A percentile compares a stretch with the other conserved stretches of the same genome.
These are phyloP conservation scores for Trebouxia sp. DNA, from an alignment of 139 green algal species.

Conservation along the genomic window DNA sequence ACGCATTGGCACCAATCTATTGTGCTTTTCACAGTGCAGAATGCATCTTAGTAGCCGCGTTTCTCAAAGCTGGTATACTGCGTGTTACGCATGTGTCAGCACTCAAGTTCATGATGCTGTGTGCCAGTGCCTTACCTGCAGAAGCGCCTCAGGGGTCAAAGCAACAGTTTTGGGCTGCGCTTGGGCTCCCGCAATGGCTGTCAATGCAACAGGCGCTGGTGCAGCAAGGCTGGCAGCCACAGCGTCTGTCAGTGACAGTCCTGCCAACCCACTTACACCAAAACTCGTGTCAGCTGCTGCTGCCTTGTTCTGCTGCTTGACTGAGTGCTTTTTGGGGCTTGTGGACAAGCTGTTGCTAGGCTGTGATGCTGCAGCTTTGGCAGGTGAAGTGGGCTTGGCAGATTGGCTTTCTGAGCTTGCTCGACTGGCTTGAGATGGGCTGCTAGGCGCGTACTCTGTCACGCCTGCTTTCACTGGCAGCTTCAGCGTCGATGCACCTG, in stretches of 20 bases:
- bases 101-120: too few relatives aligned
- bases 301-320: background rate
- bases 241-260: background rate
- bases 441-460: too few relatives aligned
- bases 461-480: background rate
- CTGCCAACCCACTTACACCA: background rate
- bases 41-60: too few relatives aligned
- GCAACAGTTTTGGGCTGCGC: background rate
- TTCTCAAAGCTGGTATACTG: too few relatives aligned
- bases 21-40: too few relatives aligned
- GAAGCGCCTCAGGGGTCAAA: background rate
- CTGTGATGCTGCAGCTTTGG: background rate
- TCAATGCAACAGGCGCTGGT: background rate
- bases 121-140: too few relatives aligned
- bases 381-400: background rate
- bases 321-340: background rate
- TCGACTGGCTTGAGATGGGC: too few relatives aligned
- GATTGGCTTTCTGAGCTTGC: too few relatives aligned
- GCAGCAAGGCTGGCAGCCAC: background rate
- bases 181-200: background rate
- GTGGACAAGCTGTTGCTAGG: too few relatives aligned
- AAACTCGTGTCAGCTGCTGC: too few relatives aligned
- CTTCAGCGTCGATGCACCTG: background rate
- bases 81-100: background rate
- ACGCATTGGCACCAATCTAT: too few relatives aligned